These are phyloP conservation scores for Tylopilus rubrobrunneus DNA, from an alignment of 768 basidiomycete species.

Conservation along the genomic window DNA sequence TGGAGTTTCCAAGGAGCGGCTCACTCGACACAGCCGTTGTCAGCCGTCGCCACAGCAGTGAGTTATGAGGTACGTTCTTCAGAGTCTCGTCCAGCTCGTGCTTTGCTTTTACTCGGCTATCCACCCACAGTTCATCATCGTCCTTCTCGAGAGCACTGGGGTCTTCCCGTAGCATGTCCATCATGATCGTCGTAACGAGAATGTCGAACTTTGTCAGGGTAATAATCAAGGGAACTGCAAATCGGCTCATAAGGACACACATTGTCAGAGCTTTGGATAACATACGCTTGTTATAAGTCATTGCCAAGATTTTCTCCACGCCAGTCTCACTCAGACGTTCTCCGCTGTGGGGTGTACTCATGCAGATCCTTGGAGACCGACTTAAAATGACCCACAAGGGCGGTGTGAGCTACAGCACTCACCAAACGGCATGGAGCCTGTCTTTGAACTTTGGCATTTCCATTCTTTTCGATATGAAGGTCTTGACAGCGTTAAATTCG, in stretches of 20 bases:
- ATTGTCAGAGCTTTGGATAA: background rate
- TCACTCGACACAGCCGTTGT: constrained; percentile 3
- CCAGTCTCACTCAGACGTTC: constrained; percentile 8
- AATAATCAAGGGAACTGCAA: constrained; percentile 4
- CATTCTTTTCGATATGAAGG: background rate
- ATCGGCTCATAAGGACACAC: background rate
- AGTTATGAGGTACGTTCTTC: constrained; percentile 4
- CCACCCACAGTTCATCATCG: background rate
- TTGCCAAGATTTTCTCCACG: constrained; percentile 4
- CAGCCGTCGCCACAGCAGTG: constrained; percentile 2
- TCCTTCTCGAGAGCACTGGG: background rate
- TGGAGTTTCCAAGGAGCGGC: background rate
- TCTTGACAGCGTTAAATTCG: constrained; percentile 1
- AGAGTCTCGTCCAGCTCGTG: background rate
- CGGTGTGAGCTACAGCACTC: background rate
- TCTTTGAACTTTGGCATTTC: background rate
- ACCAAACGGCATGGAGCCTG: constrained; percentile 4
- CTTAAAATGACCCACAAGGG: background rate
- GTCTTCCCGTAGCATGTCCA: no score
- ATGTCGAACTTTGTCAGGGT: constrained; percentile 5
- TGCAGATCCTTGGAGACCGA: background rate
- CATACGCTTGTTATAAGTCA: constrained; percentile 4
- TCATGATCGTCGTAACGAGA: background rate
- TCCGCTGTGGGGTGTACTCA: constrained; percentile 1
- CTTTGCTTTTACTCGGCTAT: background rate